A percentile compares a stretch with the other conserved stretches of the same genome.
These are phyloP conservation scores for Trichoderma virens DNA, from an alignment of 495 filamentous ascomycete genomes.

Conservation along the genomic window DNA sequence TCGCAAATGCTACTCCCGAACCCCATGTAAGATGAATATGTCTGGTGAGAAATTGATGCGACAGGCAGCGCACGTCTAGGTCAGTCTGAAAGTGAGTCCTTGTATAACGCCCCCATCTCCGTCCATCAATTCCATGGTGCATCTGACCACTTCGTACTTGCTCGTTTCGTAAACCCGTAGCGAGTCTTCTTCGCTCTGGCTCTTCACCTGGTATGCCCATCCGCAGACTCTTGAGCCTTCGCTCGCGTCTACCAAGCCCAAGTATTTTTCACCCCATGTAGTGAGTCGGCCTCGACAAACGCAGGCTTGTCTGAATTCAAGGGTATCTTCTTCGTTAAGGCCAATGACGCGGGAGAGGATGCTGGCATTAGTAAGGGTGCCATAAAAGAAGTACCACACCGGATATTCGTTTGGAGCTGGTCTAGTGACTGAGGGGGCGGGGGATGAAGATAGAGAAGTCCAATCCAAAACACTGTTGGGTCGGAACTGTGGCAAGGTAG, in stretches of 20 bases:
- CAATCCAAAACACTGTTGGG: neutral
- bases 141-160: conserved; percentile 37
- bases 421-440: neutral
- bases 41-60: no score
- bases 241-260: conserved; percentile 30
- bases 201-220: conserved; percentile 28
- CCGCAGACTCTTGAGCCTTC: conserved; percentile 20
- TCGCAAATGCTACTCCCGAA: no score
- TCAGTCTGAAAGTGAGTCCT: conserved; percentile 15
- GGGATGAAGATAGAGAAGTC: neutral
- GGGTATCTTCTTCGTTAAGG: conserved; percentile 6
- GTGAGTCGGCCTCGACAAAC: conserved; percentile 24
- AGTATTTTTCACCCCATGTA: conserved; percentile 33
- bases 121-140: conserved; percentile 21
- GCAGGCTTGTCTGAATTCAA: conserved; percentile 15
- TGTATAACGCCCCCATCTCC: conserved; percentile 2
- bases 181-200: conserved; percentile 29
- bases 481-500: conserved; percentile 33
- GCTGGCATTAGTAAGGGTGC: conserved; percentile 22
- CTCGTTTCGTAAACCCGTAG: conserved; percentile 32
- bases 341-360: conserved; percentile 21
- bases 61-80: no score
- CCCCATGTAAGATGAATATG: no score
- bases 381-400: conserved; percentile 39
- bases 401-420: conserved; percentile 31